Conservation (phyloP, 140 eudicot genomes). For the Ambrosia hybrid region DNA sequence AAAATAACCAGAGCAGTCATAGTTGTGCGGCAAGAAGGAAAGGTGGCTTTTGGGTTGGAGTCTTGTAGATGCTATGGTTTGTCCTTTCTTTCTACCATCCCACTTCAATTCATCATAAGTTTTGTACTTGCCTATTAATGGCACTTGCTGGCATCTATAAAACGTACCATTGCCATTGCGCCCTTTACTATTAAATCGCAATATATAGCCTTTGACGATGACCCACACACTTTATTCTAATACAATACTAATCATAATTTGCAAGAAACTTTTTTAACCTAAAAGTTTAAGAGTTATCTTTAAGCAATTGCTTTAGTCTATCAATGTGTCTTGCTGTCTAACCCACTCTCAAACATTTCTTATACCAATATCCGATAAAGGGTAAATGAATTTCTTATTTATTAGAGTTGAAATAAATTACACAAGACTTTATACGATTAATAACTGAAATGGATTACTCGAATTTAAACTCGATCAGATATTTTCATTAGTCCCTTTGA, state of each 20-base stretch:
- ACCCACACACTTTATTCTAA: slow-evolving; percentile 18
- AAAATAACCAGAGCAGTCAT: no score
- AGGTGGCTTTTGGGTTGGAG: slow-evolving; percentile 6
- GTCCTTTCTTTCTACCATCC: neutral
- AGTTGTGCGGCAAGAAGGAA: no score
- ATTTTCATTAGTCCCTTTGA: no score
- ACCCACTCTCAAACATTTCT: no score
- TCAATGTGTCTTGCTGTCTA: neutral
- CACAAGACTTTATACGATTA: no score
- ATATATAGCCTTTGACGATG: neutral
- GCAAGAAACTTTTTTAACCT: slow-evolving; percentile 4
- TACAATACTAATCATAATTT: slow-evolving; percentile 17
- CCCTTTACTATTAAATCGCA: slow-evolving; percentile 19
- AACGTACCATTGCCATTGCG: slow-evolving; percentile 13
- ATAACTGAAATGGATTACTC: no score
- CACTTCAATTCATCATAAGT: slow-evolving; percentile 24
- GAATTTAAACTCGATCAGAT: no score
- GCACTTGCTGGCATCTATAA: slow-evolving; percentile 39
- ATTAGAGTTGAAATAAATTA: no score
- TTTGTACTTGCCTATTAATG: slow-evolving; percentile 29
- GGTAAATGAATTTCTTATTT: no score
- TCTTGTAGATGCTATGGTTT: slow-evolving; percentile 1
- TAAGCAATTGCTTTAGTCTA: neutral
- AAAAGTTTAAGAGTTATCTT: slow-evolving; percentile 11
- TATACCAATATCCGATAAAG: no score